Evolutionary conservation across 148 eudicot genomes (phyloP).

Genomic region (Chenopodium formosanum): DNA sequence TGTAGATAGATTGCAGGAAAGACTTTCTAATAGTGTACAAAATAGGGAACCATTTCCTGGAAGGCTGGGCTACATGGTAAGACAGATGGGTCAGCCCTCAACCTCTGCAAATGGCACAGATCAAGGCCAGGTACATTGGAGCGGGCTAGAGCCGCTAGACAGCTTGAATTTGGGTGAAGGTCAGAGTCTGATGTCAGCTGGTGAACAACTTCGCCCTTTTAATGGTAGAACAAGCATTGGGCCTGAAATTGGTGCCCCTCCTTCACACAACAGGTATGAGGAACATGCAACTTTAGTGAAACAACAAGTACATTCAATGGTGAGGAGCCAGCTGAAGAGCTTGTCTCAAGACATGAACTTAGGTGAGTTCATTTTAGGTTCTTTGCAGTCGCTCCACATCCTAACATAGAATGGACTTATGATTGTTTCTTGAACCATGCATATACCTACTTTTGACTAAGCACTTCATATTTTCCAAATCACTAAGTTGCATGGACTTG

Average conservation of each 20-base stretch:
- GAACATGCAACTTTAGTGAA: conserved; percentile 36
- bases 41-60: conserved; percentile 27
- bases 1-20: conserved; percentile 31
- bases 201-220: conserved; percentile 52
- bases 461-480: neutral
- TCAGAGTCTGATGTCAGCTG: conserved; percentile 27
- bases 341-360: conserved; percentile 41
- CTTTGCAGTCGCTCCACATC: neutral
- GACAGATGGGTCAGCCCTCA: conserved; percentile 31
- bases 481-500: neutral
- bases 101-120: conserved; percentile 30
- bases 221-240: conserved; percentile 43
- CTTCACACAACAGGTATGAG: conserved; percentile 40
- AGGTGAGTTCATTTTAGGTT: conserved; percentile 32
- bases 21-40: conserved; percentile 22
- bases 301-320: conserved; percentile 41
- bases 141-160: conserved; percentile 18
- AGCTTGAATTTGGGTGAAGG: conserved; percentile 33
- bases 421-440: neutral
- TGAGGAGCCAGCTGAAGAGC: conserved; percentile 42
- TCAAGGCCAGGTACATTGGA: conserved; percentile 25
- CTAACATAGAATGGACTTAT: neutral
- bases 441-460: neutral
- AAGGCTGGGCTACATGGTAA: conserved; percentile 29
- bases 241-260: conserved; percentile 29